phyloP scores from a whole-genome alignment of 1,284 basidiomycete species.

The Neotropicomus parvogracilis region DNA sequence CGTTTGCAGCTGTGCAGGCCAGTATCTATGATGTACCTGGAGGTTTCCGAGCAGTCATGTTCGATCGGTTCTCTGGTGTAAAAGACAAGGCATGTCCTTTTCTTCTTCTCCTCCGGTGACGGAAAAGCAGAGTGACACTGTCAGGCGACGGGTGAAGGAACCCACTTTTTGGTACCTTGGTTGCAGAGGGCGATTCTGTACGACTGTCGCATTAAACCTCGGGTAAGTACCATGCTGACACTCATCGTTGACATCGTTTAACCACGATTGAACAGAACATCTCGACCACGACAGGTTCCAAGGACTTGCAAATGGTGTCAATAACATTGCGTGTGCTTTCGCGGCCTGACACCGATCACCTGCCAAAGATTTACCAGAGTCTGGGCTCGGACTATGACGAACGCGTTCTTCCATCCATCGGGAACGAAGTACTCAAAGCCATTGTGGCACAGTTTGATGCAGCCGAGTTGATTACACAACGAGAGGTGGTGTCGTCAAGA shows the following conservation, averaged over 20 bases:
- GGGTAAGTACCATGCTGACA: constrained; percentile 48
- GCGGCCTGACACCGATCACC: constrained; percentile 84
- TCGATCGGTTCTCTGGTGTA: constrained; percentile 96
- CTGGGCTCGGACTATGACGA: constrained; percentile 98
- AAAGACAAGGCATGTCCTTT: constrained; percentile 57
- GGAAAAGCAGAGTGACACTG: neutral
- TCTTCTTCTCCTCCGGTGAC: neutral
- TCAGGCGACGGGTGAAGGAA: constrained; percentile 89
- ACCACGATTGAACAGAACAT: constrained; percentile 71
- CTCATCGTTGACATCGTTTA: constrained; percentile 7
- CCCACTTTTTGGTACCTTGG: constrained; percentile 96
- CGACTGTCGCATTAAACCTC: constrained; percentile 96
- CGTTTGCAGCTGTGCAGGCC: constrained; percentile 63
- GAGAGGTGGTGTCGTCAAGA: constrained; percentile 88
- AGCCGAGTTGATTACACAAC: constrained; percentile 90
- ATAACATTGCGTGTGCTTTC: constrained; percentile 96
- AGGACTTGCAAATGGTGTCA: constrained; percentile 97
- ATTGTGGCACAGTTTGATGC: constrained; percentile 99
- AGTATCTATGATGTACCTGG: constrained; percentile 92
- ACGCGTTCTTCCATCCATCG: constrained; percentile 89
- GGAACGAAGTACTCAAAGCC: constrained; percentile 96
- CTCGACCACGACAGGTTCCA: constrained; percentile 93
- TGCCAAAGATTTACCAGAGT: constrained; percentile 93
- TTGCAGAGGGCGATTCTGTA: constrained; percentile 94
- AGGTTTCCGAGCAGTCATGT: constrained; percentile 95